Percentiles rank a stretch among this genome's conserved stretches.
These are phyloP conservation scores for Tylopilus intermedius DNA, from an alignment of 768 basidiomycete species.

Conservation along the genomic window DNA sequence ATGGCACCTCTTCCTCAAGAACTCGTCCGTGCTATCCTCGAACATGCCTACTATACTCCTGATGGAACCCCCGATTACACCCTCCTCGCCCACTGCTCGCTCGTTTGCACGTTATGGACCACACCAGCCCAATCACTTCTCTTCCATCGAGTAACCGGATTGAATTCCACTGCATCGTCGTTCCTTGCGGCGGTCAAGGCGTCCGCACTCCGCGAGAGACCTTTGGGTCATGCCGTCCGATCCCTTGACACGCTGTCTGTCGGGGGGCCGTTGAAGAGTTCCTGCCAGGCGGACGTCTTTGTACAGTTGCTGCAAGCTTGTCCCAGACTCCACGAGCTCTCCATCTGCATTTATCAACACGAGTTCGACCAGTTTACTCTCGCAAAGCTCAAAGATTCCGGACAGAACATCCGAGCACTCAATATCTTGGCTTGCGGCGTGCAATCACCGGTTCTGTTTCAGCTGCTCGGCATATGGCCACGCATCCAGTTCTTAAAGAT, in stretches of 20 bases:
- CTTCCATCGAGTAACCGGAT: constrained; percentile 19
- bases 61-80: constrained; percentile 15
- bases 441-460: constrained; percentile 41
- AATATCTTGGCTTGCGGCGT: constrained; percentile 32
- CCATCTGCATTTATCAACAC: constrained; percentile 24
- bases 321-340: constrained; percentile 33
- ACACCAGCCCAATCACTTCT: constrained; percentile 27
- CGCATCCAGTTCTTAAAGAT: constrained; percentile 36
- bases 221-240: constrained; percentile 17
- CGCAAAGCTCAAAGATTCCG: constrained; percentile 19
- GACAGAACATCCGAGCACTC: constrained; percentile 31
- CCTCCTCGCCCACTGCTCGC: constrained; percentile 21
- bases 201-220: constrained; percentile 13
- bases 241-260: constrained; percentile 20
- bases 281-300: constrained; percentile 11
- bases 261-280: constrained; percentile 3
- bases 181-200: constrained; percentile 17
- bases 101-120: constrained; percentile 28
- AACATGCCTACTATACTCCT: constrained; percentile 22
- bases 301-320: constrained; percentile 24
- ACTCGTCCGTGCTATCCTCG: constrained; percentile 21
- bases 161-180: background rate
- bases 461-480: constrained; percentile 37
- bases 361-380: constrained; percentile 27
- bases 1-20: constrained; percentile 23